Evolutionary conservation across 2,329 filamentous ascomycete genomes (phyloP).

Genomic region (Fusarium liriodendri): DNA sequence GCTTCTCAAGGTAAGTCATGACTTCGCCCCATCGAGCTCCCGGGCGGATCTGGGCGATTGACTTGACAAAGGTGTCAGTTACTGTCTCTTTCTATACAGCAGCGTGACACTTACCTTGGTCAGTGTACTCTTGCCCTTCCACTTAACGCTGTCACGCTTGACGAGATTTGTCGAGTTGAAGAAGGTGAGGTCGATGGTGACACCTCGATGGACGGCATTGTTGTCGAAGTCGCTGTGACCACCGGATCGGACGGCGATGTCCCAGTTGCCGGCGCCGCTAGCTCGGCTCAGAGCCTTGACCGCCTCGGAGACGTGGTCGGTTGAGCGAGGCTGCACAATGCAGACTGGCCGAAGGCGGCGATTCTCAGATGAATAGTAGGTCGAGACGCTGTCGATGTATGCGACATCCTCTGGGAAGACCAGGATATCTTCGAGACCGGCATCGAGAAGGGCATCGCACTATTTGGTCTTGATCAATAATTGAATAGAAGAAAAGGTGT

Average conservation of each 20-base stretch:
- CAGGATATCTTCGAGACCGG: background rate
- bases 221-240: background rate
- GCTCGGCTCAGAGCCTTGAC: background rate
- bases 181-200: background rate
- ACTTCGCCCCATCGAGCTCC: background rate
- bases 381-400: background rate
- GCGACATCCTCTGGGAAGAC: background rate
- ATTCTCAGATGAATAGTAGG: background rate
- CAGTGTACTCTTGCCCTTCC: background rate
- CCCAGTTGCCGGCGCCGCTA: background rate
- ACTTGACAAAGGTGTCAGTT: background rate
- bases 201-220: background rate
- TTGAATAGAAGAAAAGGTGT: background rate
- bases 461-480: background rate
- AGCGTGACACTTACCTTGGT: background rate
- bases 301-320: background rate
- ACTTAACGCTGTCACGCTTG: background rate
- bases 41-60: background rate
- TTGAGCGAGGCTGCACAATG: background rate
- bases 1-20: background rate
- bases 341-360: background rate
- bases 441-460: background rate
- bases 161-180: background rate
- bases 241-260: background rate
- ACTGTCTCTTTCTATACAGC: background rate